These are phyloP conservation scores for Coelastrella sp. DNA, from an alignment of 139 green algal genomes.

Conservation along the genomic window DNA sequence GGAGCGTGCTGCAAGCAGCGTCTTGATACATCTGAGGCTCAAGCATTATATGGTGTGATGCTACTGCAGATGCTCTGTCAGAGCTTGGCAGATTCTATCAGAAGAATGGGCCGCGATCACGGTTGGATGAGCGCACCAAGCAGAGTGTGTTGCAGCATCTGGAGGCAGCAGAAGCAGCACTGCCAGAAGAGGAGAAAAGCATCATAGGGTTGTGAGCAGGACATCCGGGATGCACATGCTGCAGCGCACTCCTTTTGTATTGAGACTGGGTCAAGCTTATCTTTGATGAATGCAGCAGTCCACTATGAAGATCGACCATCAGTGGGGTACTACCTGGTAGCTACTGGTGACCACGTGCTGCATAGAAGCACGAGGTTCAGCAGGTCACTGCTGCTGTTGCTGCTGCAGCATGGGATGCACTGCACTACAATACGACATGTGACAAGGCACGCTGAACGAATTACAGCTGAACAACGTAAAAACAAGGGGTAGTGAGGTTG, in stretches of 20 bases:
- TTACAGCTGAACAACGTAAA: too few species aligned
- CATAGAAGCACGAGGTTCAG: too few species aligned
- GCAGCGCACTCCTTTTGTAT: background rate
- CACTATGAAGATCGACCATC: too few species aligned
- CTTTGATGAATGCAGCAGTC: background rate
- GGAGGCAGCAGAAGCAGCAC: constrained; percentile 32
- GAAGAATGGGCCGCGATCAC: background rate
- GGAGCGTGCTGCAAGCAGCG: background rate
- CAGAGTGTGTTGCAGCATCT: constrained; percentile 31
- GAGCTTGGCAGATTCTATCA: constrained; percentile 61
- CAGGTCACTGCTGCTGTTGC: too few species aligned
- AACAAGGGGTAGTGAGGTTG: too few species aligned
- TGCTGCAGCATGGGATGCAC: too few species aligned
- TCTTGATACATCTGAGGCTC: background rate
- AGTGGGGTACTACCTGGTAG: too few species aligned
- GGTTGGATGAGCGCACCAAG: background rate
- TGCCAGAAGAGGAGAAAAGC: constrained; percentile 43
- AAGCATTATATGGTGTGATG: background rate
- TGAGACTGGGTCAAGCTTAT: background rate
- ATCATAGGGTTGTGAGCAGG: constrained; percentile 38
- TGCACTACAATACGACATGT: too few species aligned
- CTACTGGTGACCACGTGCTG: too few species aligned
- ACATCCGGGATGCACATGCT: too few species aligned
- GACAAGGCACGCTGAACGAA: too few species aligned
- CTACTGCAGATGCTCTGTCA: constrained; percentile 29